Evolutionary conservation across 2,329 filamentous ascomycete genomes (phyloP).

Genomic region (Colletotrichum sp.): DNA sequence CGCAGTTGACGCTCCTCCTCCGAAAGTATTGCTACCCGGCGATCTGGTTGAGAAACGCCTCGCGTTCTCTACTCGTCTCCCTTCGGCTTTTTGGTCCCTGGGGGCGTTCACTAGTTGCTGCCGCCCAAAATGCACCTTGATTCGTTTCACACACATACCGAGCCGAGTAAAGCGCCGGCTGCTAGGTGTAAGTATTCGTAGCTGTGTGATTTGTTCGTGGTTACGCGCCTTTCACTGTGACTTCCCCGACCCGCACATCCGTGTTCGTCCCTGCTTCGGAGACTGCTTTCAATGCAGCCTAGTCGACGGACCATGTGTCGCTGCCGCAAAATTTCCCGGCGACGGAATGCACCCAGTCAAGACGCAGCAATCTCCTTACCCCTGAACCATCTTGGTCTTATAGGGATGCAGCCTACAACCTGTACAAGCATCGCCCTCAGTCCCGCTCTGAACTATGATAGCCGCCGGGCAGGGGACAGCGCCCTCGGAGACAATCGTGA

Average conservation of each 20-base stretch:
- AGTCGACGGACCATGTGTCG: neutral
- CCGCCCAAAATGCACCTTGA: neutral
- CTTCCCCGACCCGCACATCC: neutral
- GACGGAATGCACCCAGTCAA: neutral
- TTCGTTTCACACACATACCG: neutral
- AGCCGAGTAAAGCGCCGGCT: neutral
- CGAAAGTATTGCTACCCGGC: neutral
- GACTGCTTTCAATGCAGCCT: neutral
- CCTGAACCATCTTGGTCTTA: neutral
- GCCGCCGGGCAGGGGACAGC: neutral
- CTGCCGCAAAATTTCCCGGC: neutral
- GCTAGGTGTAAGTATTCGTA: neutral
- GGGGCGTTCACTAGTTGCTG: neutral
- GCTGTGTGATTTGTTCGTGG: neutral
- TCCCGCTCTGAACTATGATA: neutral
- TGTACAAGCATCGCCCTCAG: neutral
- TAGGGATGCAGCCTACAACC: neutral
- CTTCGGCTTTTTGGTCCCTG: neutral
- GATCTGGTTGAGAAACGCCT: neutral
- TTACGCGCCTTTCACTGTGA: neutral
- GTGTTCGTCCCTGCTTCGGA: neutral
- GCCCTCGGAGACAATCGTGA: neutral
- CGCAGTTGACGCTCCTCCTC: neutral
- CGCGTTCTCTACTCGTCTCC: neutral
- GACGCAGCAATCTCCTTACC: neutral